These are phyloP conservation scores for Alternaria sp. DNA, from an alignment of 2,329 filamentous ascomycete species.

Conservation along the genomic window DNA sequence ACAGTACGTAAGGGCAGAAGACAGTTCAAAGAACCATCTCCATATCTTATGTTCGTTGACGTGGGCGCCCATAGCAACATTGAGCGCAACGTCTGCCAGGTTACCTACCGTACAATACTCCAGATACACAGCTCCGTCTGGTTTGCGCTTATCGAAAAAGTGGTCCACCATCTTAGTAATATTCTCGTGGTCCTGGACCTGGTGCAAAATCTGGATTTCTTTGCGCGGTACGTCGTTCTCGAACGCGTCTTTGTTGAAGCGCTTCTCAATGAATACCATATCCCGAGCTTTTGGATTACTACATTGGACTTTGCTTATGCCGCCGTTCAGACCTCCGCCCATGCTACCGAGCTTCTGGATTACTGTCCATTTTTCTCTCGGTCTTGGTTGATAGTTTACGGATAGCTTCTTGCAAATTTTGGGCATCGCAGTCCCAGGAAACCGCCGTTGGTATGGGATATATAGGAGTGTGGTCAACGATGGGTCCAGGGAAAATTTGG, in stretches of 20 bases:
- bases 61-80: neutral
- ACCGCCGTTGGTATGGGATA: neutral
- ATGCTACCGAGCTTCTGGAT: constrained; percentile 5
- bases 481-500: neutral
- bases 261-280: constrained; percentile 24
- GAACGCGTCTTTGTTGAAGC: constrained; percentile 3
- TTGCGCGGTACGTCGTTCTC: neutral
- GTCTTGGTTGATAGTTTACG: neutral
- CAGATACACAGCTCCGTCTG: constrained; percentile 16
- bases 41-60: constrained; percentile 21
- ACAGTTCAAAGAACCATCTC: constrained; percentile 21
- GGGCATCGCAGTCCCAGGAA: neutral
- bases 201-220: constrained; percentile 18
- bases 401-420: constrained; percentile 3
- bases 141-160: constrained; percentile 10
- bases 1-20: constrained; percentile 16
- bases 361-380: neutral
- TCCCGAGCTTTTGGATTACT: constrained; percentile 2
- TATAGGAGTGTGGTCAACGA: neutral
- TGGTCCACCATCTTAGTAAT: constrained; percentile 20
- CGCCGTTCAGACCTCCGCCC: constrained; percentile 11
- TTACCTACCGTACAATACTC: constrained; percentile 22
- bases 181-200: constrained; percentile 13
- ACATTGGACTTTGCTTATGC: constrained; percentile 7
- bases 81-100: constrained; percentile 4